Evolutionary conservation across 805 yeast genomes (phyloP).

Genomic region (Lachancea sp.): DNA sequence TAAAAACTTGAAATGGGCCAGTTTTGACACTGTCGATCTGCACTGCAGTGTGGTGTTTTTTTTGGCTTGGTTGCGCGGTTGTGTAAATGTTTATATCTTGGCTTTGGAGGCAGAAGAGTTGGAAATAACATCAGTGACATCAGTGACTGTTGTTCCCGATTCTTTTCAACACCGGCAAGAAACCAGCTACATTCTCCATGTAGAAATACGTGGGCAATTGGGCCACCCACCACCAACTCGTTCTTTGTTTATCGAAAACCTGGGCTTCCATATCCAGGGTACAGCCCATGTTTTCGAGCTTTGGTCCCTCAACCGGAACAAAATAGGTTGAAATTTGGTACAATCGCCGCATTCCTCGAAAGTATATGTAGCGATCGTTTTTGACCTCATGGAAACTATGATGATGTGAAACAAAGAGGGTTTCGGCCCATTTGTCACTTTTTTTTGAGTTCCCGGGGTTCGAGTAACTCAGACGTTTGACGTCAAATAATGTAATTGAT

Average conservation of each 20-base stretch:
- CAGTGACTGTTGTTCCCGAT: too few relatives aligned
- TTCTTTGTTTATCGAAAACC: not conserved
- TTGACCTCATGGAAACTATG: too few relatives aligned
- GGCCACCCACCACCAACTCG: not conserved
- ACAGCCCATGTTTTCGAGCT: not conserved
- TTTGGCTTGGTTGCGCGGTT: not conserved
- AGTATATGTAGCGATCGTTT: not conserved
- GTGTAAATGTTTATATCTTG: not conserved
- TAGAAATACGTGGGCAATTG: not conserved
- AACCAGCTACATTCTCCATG: not conserved
- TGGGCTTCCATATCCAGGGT: slow-evolving; percentile 3
- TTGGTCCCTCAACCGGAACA: not conserved
- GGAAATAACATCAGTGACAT: too few relatives aligned
- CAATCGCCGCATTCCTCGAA: not conserved
- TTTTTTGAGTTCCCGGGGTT: too few relatives aligned
- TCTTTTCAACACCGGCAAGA: not conserved
- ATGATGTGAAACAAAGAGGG: not conserved
- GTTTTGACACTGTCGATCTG: too few relatives aligned
- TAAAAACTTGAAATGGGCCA: not conserved
- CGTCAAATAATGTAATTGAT: not conserved
- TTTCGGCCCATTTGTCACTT: too few relatives aligned
- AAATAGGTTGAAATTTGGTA: not conserved
- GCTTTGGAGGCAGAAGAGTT: too few relatives aligned
- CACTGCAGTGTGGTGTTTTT: too few relatives aligned
- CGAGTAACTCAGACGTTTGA: slow-evolving; percentile 2